Evolutionary conservation across 2,329 filamentous ascomycete genomes (phyloP).

Genomic region (Volutella citrinella): DNA sequence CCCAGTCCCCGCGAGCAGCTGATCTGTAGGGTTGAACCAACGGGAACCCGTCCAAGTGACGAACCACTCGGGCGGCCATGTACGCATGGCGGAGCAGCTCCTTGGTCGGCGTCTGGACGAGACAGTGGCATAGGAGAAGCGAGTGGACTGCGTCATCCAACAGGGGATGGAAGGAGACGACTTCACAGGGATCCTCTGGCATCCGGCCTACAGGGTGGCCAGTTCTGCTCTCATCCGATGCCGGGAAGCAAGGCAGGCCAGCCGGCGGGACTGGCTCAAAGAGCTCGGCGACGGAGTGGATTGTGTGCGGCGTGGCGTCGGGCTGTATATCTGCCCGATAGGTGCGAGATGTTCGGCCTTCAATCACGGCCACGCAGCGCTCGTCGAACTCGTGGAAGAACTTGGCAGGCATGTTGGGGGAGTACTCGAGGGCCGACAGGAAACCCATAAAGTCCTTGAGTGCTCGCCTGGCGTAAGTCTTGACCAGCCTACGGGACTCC

Average conservation of each 20-base stretch:
- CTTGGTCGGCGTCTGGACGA: constrained; percentile 74
- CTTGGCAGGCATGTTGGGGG: constrained; percentile 63
- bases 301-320: constrained; percentile 45
- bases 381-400: constrained; percentile 55
- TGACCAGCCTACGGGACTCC: constrained; percentile 55
- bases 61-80: constrained; percentile 73
- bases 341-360: too few species aligned
- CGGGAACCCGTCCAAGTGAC: constrained; percentile 76
- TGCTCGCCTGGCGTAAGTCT: constrained; percentile 71
- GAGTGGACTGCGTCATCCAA: constrained; percentile 76
- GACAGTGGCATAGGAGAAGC: constrained; percentile 73
- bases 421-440: constrained; percentile 74
- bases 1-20: constrained; percentile 75
- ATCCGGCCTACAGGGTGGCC: too few species aligned
- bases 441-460: constrained; percentile 72
- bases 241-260: constrained; percentile 66
- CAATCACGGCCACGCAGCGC: too few species aligned
- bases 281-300: constrained; percentile 56
- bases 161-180: constrained; percentile 73
- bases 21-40: constrained; percentile 72
- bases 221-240: constrained; percentile 33
- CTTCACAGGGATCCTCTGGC: constrained; percentile 28
- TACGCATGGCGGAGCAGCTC: constrained; percentile 77
- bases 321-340: too few species aligned
- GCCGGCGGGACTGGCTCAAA: constrained; percentile 66